These are phyloP conservation scores for Schizosaccharomyces osmophilus DNA, from an alignment of 805 yeast species.

Conservation along the genomic window DNA sequence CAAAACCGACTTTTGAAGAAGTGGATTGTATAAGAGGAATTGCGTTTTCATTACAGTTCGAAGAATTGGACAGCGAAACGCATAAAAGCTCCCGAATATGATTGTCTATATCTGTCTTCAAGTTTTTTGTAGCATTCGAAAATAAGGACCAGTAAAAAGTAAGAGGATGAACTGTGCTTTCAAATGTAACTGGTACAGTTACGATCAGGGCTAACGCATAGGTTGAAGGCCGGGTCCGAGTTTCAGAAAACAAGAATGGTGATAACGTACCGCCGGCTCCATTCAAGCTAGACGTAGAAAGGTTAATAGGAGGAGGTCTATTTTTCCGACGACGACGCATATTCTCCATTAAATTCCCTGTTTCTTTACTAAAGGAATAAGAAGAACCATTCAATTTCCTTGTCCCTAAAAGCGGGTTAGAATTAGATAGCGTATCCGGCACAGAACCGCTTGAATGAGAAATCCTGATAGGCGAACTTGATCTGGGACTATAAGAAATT, in stretches of 20 bases:
- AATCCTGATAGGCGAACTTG: no score
- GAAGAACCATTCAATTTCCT: no score
- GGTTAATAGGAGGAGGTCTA: not conserved
- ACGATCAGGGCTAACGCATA: not conserved
- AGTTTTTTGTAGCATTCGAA: not conserved
- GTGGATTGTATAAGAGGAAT: not conserved
- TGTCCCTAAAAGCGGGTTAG: no score
- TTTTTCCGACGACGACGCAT: not conserved
- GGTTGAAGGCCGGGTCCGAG: not conserved
- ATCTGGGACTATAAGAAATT: no score
- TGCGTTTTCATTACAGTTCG: not conserved
- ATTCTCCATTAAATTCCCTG: no score
- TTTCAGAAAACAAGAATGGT: not conserved
- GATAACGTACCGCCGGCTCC: not conserved
- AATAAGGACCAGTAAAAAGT: not conserved
- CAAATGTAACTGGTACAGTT: not conserved
- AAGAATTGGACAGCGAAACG: not conserved
- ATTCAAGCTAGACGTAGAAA: not conserved
- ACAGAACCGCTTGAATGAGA: no score
- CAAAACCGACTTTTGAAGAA: not conserved
- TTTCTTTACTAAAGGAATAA: no score
- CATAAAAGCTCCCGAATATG: not conserved
- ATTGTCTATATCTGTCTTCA: not conserved
- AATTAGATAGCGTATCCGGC: no score
- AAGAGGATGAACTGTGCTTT: not conserved